Conservation (phyloP, 2,329 filamentous ascomycete species). For the Curvularia lunata region DNA sequence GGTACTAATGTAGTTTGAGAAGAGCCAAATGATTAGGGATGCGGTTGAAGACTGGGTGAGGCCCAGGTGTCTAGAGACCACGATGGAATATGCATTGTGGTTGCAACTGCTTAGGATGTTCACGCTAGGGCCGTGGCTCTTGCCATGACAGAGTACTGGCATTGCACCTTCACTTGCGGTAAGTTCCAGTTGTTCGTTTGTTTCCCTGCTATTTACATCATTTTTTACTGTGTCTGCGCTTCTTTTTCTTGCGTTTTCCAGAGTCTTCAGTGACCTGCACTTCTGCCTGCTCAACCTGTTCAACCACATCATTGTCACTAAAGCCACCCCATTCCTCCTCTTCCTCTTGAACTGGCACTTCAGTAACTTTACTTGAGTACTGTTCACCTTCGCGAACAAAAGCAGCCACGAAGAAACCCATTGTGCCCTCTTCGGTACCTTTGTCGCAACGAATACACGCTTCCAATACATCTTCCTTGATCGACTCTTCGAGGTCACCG, state of each 20-base stretch:
- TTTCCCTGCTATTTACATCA: not conserved
- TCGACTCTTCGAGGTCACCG: constrained; percentile 51
- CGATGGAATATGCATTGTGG: not conserved
- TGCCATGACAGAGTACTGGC: not conserved
- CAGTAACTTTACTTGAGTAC: constrained; percentile 3
- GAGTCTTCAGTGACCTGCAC: not conserved
- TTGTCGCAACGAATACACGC: constrained; percentile 84
- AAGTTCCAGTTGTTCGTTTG: not conserved
- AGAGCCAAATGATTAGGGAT: not conserved
- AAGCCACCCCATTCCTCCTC: constrained; percentile 55
- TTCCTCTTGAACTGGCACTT: constrained; percentile 16
- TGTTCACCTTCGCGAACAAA: constrained; percentile 68
- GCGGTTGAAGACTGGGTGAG: not conserved
- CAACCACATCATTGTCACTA: constrained; percentile 41
- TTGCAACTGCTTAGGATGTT: not conserved
- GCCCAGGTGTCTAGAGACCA: not conserved
- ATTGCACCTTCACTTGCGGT: not conserved
- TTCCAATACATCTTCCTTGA: constrained; percentile 60
- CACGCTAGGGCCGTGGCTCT: not conserved
- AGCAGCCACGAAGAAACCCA: constrained; percentile 94
- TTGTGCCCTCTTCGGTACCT: constrained; percentile 80
- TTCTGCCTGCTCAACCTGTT: constrained; percentile 6
- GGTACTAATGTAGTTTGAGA: not conserved
- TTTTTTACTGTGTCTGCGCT: constrained; percentile 20
- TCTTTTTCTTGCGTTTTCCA: constrained; percentile 31